phyloP scores from a whole-genome alignment of 176 grass and related monocot species.

The Oryza coarctata region DNA sequence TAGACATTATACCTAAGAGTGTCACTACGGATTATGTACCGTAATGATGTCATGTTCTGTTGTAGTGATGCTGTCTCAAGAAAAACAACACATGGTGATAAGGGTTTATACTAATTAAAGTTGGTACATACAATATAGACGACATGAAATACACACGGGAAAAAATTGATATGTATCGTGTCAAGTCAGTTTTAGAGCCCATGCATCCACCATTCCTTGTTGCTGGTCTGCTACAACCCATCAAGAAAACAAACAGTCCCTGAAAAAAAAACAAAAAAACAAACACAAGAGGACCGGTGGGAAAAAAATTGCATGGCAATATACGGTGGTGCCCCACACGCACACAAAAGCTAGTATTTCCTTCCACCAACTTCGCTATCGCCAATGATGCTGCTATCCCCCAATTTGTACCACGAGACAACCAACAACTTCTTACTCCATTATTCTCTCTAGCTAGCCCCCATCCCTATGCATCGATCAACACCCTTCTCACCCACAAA shows the following conservation, averaged over 20 bases:
- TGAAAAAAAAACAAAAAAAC: neutral
- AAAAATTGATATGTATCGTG: neutral
- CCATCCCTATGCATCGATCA: slow-evolving; percentile 28
- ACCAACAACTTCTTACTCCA: slow-evolving; percentile 20
- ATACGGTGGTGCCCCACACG: slow-evolving; percentile 8
- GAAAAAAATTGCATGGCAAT: neutral
- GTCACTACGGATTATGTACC: too few species aligned
- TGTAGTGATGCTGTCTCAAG: too few species aligned
- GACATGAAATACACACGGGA: neutral
- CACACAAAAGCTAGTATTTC: neutral
- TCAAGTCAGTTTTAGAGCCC: slow-evolving; percentile 30
- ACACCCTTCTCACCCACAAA: slow-evolving; percentile 24
- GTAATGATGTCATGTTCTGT: too few species aligned
- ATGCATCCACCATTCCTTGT: slow-evolving; percentile 30
- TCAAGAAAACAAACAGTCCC: neutral
- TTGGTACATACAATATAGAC: slow-evolving; percentile 28
- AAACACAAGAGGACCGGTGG: neutral
- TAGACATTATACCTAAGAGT: too few species aligned
- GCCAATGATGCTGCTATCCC: slow-evolving; percentile 4
- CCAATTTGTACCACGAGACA: slow-evolving; percentile 34
- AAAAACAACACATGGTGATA: neutral
- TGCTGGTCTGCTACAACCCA: slow-evolving; percentile 1
- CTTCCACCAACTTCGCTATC: slow-evolving; percentile 36
- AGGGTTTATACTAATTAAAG: slow-evolving; percentile 15
- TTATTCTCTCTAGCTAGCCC: slow-evolving; percentile 39